Base-by-base conservation (phyloP, 2,329 filamentous ascomycete species). In the Tolypocladium cylindrosporum region DNA sequence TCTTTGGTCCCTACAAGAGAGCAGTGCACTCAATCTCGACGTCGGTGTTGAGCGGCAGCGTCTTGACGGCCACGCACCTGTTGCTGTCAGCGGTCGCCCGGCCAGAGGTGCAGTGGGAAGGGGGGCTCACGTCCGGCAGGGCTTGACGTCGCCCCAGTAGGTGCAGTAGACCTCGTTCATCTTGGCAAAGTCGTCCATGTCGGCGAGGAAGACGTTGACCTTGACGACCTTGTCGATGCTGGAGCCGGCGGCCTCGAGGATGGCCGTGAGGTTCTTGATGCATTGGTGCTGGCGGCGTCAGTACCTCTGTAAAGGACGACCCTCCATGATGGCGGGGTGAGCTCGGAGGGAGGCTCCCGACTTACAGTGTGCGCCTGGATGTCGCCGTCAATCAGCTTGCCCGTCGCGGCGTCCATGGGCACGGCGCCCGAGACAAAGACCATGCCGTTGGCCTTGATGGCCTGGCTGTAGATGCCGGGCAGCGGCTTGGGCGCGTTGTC, bases 141-240 rank as follows among this genome's bases (percentile, higher is more conserved):
- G 76, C 68, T 78, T 79, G 39, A 75, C 68, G 10, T 77, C 73
- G 24, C 73, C 75, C 74, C 90, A 91, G 77, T 85, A 88, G 71
- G 86, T 83, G 68, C 81, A 82, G 68, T 90, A 91, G 54, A 87
- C 80, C 65, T 80, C 80, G 72, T 91, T 91, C 85, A 91, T 90
- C 70, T 86, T 83, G 41, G 78, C 81, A 68, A 91, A 91, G 72
- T 90, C 79, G 61, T 80, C 83, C 87, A 91, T 90, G 68, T 86
- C 79, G 58, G 84, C 79, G 56, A 91, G 76, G 77, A 90, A 91
- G 65, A 90, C 85, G 65, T 82, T 84, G 60, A 88, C 84, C 77
- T 90, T 89, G 67, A 90, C 84, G 27, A 90, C 84, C 67, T 84
- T 84, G 51, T 79, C 74, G 51, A 91, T 76, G 58, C 75, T 79